A percentile compares a stretch with the other conserved stretches of the same genome.
phyloP scores from a whole-genome alignment of 495 filamentous ascomycete genomes.

The Penicillium cataractarum region DNA sequence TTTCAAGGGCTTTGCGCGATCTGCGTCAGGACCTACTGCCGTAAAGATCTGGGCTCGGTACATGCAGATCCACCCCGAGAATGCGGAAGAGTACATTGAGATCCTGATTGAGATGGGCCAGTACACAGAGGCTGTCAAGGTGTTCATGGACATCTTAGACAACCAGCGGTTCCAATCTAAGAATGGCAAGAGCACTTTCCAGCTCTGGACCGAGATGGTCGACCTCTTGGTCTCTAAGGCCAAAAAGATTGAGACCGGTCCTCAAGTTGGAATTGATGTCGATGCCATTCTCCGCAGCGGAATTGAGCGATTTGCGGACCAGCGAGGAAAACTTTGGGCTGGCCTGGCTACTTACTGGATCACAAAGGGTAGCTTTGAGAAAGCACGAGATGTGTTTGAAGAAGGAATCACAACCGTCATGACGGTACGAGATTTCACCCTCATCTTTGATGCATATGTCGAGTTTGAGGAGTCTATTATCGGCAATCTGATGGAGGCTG shows the following conservation, averaged over 20 bases:
- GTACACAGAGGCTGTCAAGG: constrained; percentile 91
- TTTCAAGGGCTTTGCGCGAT: constrained; percentile 90
- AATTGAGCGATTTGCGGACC: constrained; percentile 89
- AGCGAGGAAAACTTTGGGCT: constrained; percentile 95
- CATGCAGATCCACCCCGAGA: constrained; percentile 97
- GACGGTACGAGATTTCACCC: constrained; percentile 98
- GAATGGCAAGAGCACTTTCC: constrained; percentile 90
- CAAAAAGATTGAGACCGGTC: constrained; percentile 78
- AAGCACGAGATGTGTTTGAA: constrained; percentile 90
- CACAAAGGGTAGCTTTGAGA: constrained; percentile 87
- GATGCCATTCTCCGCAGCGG: constrained; percentile 93
- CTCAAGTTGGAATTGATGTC: constrained; percentile 82
- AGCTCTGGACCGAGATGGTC: constrained; percentile 98
- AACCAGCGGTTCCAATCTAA: constrained; percentile 91
- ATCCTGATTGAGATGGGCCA: constrained; percentile 78
- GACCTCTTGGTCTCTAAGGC: constrained; percentile 92
- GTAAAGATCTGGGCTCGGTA: constrained; percentile 94
- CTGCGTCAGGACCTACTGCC: constrained; percentile 87
- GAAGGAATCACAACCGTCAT: constrained; percentile 97
- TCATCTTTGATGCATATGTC: constrained; percentile 93
- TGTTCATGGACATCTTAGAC: constrained; percentile 92
- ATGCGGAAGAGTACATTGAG: constrained; percentile 92
- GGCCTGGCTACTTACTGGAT: constrained; percentile 98
- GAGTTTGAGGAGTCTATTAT: constrained; percentile 99
- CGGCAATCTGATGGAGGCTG: constrained; percentile 84